Percentiles rank a stretch among this genome's conserved stretches.
Evolutionary conservation across 1,139 yeast species (phyloP).

Genomic region (Scheffersomyces quercinus): DNA sequence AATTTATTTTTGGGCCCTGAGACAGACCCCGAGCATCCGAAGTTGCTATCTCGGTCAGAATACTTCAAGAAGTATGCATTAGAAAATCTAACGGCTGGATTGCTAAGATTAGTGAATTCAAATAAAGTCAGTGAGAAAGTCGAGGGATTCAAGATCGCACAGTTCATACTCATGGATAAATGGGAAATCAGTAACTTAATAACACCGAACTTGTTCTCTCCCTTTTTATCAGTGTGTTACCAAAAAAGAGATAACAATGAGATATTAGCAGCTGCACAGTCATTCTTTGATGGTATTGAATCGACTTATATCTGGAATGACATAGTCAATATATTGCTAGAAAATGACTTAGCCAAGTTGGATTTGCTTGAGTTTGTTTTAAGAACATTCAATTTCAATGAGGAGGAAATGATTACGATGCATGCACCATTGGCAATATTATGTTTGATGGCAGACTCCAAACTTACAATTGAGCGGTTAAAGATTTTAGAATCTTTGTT

Average conservation of each 20-base stretch:
- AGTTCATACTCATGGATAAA: constrained; percentile 74
- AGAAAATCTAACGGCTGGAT: constrained; percentile 49
- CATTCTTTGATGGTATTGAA: constrained; percentile 85
- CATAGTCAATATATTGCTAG: constrained; percentile 30
- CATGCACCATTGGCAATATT: constrained; percentile 75
- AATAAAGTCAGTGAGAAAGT: constrained; percentile 31
- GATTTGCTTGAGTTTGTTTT: constrained; percentile 60
- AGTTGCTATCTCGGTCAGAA: constrained; percentile 32
- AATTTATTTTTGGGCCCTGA: constrained; percentile 86
- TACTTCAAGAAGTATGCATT: constrained; percentile 65
- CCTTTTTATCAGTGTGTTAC: constrained; percentile 50
- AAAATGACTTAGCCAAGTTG: constrained; percentile 20
- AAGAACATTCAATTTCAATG: constrained; percentile 68
- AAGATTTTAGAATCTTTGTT: constrained; percentile 39
- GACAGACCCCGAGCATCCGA: constrained; percentile 12
- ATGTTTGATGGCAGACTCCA: constrained; percentile 27
- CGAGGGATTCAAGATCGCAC: constrained; percentile 61
- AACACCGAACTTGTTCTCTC: constrained; percentile 68
- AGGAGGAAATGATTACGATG: constrained; percentile 78
- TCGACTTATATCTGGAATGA: constrained; percentile 75
- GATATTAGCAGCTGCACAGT: constrained; percentile 57
- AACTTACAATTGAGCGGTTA: constrained; percentile 24
- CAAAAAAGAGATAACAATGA: constrained; percentile 29
- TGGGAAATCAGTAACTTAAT: constrained; percentile 88
- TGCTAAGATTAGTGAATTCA: constrained; percentile 48